These are phyloP conservation scores for Salix arbutifolia DNA, from an alignment of 345 rosid species.

Conservation along the genomic window DNA sequence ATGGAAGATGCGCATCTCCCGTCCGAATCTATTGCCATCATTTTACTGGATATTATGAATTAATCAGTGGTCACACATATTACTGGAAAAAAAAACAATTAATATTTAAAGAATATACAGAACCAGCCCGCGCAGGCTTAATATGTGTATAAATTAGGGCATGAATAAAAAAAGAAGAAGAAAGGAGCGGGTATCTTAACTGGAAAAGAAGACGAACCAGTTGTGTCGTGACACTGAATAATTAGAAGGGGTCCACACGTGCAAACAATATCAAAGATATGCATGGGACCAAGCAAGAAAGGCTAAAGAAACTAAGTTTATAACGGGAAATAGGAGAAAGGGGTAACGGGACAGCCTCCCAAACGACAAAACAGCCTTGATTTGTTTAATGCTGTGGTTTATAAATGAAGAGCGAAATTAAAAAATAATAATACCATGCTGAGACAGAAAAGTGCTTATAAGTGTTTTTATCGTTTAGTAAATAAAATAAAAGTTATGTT, in stretches of 20 bases:
- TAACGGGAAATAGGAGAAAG: neutral
- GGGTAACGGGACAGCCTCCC: neutral
- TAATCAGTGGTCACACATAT: too few relatives aligned
- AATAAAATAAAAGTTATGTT: too few relatives aligned
- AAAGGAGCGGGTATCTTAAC: neutral
- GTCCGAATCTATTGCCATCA: neutral
- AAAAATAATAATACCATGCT: too few relatives aligned
- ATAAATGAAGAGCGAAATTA: too few relatives aligned
- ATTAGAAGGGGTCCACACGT: neutral
- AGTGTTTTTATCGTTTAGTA: too few relatives aligned
- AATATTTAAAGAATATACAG: too few relatives aligned
- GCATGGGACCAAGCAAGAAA: neutral
- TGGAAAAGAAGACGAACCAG: neutral
- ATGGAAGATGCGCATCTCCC: neutral
- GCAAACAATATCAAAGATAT: neutral
- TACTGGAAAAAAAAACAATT: too few relatives aligned
- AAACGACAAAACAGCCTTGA: slow-evolving; percentile 8
- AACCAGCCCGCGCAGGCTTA: neutral
- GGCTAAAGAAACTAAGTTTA: neutral
- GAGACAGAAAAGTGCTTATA: too few relatives aligned
- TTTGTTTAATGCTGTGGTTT: too few relatives aligned
- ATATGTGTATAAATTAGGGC: neutral
- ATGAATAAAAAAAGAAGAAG: neutral
- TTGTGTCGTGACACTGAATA: neutral
- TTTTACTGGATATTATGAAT: neutral